These are phyloP conservation scores for Cenchrus fungigraminus DNA, from an alignment of 176 grass and related monocot genomes.

Conservation along the genomic window DNA sequence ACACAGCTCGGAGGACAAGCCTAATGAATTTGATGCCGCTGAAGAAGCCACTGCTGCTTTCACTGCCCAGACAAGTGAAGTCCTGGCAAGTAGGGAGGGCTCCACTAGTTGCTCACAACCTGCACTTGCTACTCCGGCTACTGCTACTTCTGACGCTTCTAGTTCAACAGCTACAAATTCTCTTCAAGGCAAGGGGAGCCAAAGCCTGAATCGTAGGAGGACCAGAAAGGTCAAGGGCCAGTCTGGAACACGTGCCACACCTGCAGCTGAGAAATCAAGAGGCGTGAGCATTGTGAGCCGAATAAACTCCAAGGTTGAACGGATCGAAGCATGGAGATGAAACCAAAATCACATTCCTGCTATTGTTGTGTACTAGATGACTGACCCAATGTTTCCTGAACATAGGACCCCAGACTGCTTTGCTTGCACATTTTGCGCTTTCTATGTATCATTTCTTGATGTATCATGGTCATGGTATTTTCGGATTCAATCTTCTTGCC, in stretches of 20 bases:
- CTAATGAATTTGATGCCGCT: conserved; percentile 12
- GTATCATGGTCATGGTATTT: conserved; percentile 32
- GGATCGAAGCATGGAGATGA: conserved; percentile 95
- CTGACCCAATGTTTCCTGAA: conserved; percentile 51
- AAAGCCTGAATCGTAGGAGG: conserved; percentile 54
- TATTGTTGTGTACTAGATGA: conserved; percentile 50
- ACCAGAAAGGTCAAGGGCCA: conserved; percentile 70
- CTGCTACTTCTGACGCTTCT: conserved; percentile 45
- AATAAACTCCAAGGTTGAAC: conserved; percentile 80
- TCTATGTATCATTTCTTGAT: conserved; percentile 27
- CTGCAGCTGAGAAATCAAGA: conserved; percentile 63
- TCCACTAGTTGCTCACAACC: conserved; percentile 41
- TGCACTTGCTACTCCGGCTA: conserved; percentile 26
- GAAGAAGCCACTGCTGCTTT: conserved; percentile 33
- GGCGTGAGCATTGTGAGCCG: conserved; percentile 75
- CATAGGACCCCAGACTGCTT: conserved; percentile 40
- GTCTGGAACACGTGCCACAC: conserved; percentile 33
- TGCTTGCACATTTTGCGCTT: conserved; percentile 45
- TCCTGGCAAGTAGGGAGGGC: conserved; percentile 22
- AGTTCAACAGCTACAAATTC: conserved; percentile 28
- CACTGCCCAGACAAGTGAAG: conserved; percentile 20
- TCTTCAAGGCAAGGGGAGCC: conserved; percentile 51
- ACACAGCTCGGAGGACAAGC: conserved; percentile 41
- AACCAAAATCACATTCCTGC: neutral
- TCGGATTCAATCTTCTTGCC: conserved; percentile 4